phyloP scores from a whole-genome alignment of 768 basidiomycete genomes.

The Hemileccinum rubropunctum region DNA sequence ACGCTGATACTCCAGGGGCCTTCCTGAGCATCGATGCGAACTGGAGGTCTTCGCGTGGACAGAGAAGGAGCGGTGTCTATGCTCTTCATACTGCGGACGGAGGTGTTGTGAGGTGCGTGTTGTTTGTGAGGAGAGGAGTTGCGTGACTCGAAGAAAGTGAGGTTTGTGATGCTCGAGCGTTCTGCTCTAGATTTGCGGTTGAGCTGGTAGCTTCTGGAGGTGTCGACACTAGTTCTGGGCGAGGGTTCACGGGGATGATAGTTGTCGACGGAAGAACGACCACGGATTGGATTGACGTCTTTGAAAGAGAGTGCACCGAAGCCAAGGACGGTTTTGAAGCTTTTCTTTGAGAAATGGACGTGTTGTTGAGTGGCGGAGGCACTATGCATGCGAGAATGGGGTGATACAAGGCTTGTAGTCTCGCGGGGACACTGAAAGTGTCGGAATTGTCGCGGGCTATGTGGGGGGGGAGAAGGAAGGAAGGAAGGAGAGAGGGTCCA shows the following conservation, averaged over 20 bases:
- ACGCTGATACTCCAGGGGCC: constrained; percentile 88
- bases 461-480: constrained; percentile 21
- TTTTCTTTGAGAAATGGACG: constrained; percentile 40
- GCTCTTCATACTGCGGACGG: constrained; percentile 41
- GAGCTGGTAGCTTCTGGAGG: constrained; percentile 35
- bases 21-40: constrained; percentile 71
- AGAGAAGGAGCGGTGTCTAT: constrained; percentile 43
- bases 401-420: constrained; percentile 19
- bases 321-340: constrained; percentile 49
- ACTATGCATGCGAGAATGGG: constrained; percentile 42
- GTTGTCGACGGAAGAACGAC: constrained; percentile 29
- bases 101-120: constrained; percentile 30
- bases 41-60: constrained; percentile 45
- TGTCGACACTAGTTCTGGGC: constrained; percentile 45
- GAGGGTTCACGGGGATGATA: constrained; percentile 28
- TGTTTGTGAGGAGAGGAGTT: constrained; percentile 29
- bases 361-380: constrained; percentile 36
- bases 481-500: constrained; percentile 26
- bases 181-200: constrained; percentile 36
- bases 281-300: constrained; percentile 30
- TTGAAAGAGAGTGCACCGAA: constrained; percentile 38
- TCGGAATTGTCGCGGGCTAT: constrained; percentile 27
- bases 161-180: constrained; percentile 38
- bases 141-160: constrained; percentile 41
- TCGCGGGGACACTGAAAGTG: constrained; percentile 26